Evolutionary conservation across 73 alveolate genomes (phyloP).

Genomic region (Uronychia setigera): DNA sequence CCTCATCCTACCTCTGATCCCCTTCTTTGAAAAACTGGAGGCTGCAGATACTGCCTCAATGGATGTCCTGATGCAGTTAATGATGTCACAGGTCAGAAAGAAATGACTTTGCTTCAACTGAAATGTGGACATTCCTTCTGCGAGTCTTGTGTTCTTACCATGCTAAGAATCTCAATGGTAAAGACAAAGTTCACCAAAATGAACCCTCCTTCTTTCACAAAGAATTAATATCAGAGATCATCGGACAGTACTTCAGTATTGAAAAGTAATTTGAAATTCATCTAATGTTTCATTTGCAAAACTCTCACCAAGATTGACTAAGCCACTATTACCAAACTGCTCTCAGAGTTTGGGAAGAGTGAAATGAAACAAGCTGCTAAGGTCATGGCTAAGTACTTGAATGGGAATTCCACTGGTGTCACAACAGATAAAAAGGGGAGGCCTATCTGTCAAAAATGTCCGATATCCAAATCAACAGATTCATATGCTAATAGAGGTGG

Average conservation of each 20-base stretch:
- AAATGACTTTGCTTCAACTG: not conserved
- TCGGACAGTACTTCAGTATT: not conserved
- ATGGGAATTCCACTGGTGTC: not conserved
- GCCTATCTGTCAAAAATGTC: not conserved
- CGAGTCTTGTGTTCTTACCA: not conserved
- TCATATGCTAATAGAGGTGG: slow-evolving; percentile 17
- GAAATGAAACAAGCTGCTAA: no score
- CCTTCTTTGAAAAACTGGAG: not conserved
- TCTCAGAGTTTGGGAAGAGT: no score
- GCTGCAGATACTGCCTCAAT: not conserved
- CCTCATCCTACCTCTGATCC: not conserved
- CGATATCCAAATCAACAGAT: not conserved
- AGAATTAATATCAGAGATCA: no score
- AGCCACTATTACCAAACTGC: no score
- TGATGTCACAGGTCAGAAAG: not conserved
- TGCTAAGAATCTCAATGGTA: not conserved
- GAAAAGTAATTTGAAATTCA: not conserved
- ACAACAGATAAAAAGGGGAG: not conserved
- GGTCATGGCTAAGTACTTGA: not conserved
- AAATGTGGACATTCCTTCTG: not conserved
- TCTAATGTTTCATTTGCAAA: not conserved
- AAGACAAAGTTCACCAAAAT: not conserved
- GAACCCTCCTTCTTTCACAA: not conserved
- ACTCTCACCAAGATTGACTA: not conserved
- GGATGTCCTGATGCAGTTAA: not conserved